Base-by-base conservation (phyloP, 257 asterid species). In the Ajuga chamaepitys region DNA sequence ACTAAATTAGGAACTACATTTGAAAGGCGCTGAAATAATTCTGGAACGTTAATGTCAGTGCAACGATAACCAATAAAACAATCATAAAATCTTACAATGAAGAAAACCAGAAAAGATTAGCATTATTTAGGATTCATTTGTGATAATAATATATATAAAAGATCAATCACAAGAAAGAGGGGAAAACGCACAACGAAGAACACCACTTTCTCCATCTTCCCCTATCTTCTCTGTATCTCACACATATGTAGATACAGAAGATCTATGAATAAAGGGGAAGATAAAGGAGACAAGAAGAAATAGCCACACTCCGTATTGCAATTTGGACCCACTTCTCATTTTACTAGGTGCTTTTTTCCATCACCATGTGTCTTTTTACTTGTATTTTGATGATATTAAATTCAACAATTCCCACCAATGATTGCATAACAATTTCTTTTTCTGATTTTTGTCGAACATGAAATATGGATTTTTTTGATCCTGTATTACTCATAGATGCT, bases 241-340 rank as follows among this genome's bases (percentile, higher is more conserved):
- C 8, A 17, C 60, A 42, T 6, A 40, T 52, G 54, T 67, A 73
- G 74, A 61, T 61, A 67, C 78, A 74, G 66, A 74, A 61, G 45
- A 9, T 16, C 32, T 11, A 25, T 41, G 58, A 63, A 13, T 53
- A 34, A 37, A 7, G 47, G 42, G 16, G 12, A 13, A 21, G 35
- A 3, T 8, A 30, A n/a, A n/a, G n/a, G n/a, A n/a, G n/a, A n/a
- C n/a, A n/a, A 28, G 54, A 45, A 18, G 37, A 12, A 41, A 61
- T 22, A 62, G 26, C 37, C 53, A 41, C 13, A 50, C 66, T 66
- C 21, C 26, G 25, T 32, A 34, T 61, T 67, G 64, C 77, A 28
- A 17, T 67, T 55, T 61, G 64, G 72, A 47, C 68, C 75, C 82
- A 64, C 70, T 70, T 75, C 74, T 65, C 70, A 68, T 55, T 77